Conservation (phyloP, 2,329 filamentous ascomycete species). For the Tolypocladium pustulatum region DNA sequence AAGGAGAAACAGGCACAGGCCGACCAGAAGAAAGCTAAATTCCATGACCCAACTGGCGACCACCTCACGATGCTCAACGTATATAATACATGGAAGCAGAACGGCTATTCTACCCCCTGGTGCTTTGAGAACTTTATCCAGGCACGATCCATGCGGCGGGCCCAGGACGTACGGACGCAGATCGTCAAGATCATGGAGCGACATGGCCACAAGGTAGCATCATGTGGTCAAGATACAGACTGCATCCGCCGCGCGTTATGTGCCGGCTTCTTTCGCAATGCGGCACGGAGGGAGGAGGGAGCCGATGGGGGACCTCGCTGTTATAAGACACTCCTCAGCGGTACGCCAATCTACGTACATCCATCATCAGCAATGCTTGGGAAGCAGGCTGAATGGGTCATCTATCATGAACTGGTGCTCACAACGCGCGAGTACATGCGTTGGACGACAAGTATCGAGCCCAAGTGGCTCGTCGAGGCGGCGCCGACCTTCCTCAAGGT, state of each 20-base stretch:
- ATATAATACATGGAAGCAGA: conserved; percentile 92
- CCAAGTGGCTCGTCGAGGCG: conserved; percentile 86
- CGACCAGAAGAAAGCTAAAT: conserved; percentile 95
- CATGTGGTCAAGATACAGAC: conserved; percentile 78
- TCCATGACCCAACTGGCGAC: conserved; percentile 90
- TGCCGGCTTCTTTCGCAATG: conserved; percentile 90
- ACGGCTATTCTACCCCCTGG: conserved; percentile 76
- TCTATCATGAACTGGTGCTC: conserved; percentile 82
- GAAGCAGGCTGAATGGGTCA: conserved; percentile 91
- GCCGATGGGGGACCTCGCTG: conserved; percentile 19
- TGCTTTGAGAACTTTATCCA: conserved; percentile 98
- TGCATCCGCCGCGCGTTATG: conserved; percentile 85
- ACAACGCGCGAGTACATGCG: conserved; percentile 99
- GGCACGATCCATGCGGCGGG: conserved; percentile 75
- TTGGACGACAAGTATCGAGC: conserved; percentile 83
- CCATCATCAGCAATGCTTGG: conserved; percentile 86
- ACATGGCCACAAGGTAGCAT: conserved; percentile 71
- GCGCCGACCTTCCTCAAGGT: conserved; percentile 99
- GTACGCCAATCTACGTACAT: conserved; percentile 90
- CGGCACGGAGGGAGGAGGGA: conserved; percentile 83
- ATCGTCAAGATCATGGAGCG: conserved; percentile 89
- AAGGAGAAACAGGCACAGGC: conserved; percentile 96
- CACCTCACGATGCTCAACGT: conserved; percentile 93
- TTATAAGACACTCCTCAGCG: conserved; percentile 94
- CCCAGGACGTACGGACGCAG: conserved; percentile 87